Evolutionary conservation across 2,329 filamentous ascomycete genomes (phyloP).

Genomic region (Penicillium thymicola): DNA sequence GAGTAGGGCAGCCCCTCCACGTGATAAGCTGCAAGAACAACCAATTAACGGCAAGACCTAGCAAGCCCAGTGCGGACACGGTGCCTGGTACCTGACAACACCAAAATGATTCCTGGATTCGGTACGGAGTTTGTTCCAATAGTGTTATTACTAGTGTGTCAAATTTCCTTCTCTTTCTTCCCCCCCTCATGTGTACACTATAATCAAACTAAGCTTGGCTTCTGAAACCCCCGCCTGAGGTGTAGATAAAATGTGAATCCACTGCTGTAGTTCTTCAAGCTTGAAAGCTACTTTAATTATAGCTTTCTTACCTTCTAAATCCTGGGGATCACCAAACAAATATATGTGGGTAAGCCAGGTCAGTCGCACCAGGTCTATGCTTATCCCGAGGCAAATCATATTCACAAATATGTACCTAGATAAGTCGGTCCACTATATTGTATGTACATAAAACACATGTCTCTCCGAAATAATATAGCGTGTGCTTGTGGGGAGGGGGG

Average conservation of each 20-base stretch:
- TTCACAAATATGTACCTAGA: not conserved
- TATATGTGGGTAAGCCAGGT: not conserved
- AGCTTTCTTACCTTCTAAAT: not conserved
- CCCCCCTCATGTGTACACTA: not conserved
- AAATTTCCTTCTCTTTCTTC: not conserved
- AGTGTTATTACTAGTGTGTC: not conserved
- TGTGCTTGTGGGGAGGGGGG: not conserved
- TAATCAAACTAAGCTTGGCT: not conserved
- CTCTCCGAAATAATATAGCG: not conserved
- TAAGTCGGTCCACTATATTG: not conserved
- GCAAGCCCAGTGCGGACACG: not conserved
- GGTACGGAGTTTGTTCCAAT: not conserved
- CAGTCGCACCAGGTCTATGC: not conserved
- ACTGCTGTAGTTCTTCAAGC: not conserved
- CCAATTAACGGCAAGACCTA: not conserved
- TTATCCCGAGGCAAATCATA: not conserved
- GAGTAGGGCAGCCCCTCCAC: constrained; percentile 5
- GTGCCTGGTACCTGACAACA: not conserved
- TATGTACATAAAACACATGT: not conserved
- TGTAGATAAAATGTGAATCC: not conserved
- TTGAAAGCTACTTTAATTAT: not conserved
- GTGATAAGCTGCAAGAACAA: not conserved
- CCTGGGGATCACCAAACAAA: not conserved
- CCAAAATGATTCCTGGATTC: not conserved
- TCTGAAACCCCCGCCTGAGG: not conserved